Conservation (phyloP, 768 basidiomycete genomes). For the Pisolithus albus region DNA sequence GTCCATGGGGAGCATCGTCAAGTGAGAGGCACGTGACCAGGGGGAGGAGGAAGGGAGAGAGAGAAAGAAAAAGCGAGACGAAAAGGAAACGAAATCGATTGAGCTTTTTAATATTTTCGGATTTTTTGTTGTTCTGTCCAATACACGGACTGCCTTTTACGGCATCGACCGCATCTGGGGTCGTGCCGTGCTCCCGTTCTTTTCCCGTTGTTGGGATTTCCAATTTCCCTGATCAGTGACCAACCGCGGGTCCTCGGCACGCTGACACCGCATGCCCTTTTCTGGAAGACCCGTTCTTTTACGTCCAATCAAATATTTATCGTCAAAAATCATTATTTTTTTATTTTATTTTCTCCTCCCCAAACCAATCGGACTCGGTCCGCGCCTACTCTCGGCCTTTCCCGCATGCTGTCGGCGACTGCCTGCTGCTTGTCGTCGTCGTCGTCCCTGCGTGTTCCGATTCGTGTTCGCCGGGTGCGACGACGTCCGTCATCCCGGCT, state of each 20-base stretch:
- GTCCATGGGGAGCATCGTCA: conserved; percentile 17
- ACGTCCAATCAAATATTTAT: neutral
- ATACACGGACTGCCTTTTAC: conserved; percentile 1
- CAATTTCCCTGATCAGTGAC: conserved; percentile 25
- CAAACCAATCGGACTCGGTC: neutral
- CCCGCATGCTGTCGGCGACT: neutral
- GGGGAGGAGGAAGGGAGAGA: conserved; percentile 17
- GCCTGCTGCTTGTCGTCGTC: neutral
- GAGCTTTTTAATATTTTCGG: conserved; percentile 22
- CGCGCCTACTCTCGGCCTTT: neutral
- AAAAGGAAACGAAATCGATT: conserved; percentile 6
- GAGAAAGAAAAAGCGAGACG: conserved; percentile 11
- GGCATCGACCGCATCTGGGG: conserved; percentile 10
- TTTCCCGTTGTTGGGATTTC: conserved; percentile 13
- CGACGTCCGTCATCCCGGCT: too few relatives aligned
- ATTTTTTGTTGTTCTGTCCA: too few relatives aligned
- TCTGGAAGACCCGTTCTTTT: neutral
- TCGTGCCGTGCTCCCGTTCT: conserved; percentile 25
- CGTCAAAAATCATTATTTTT: neutral
- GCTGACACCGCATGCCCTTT: neutral
- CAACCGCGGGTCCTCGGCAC: conserved; percentile 30
- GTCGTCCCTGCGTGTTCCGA: conserved; percentile 3
- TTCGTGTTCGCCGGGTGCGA: too few relatives aligned
- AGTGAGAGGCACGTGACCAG: conserved; percentile 15
- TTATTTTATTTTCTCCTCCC: neutral